These are phyloP conservation scores for Xylariaceae sp. DNA, from an alignment of 2,329 filamentous ascomycete genomes.

Conservation along the genomic window DNA sequence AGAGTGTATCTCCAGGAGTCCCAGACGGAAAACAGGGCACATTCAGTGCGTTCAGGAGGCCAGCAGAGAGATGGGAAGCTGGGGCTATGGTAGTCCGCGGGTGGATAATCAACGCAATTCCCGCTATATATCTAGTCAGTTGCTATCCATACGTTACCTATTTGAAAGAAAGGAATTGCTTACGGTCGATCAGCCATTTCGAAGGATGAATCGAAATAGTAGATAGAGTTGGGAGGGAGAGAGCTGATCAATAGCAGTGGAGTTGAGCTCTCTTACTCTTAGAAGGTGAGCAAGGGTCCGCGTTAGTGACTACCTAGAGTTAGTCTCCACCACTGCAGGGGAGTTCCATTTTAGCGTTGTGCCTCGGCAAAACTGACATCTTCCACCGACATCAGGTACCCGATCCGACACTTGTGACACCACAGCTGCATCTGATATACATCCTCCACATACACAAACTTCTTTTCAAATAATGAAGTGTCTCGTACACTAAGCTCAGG, in stretches of 20 bases:
- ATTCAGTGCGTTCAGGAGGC: conserved; percentile 56
- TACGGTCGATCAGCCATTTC: conserved; percentile 29
- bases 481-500: background rate
- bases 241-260: conserved; percentile 13
- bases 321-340: background rate
- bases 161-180: conserved; percentile 2
- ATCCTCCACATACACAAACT: background rate
- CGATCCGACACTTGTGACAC: conserved; percentile 2
- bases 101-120: conserved; percentile 41
- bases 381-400: conserved; percentile 6
- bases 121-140: conserved; percentile 19
- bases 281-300: conserved; percentile 4
- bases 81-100: conserved; percentile 66
- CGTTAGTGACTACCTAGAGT: background rate
- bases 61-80: conserved; percentile 82
- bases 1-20: conserved; percentile 90
- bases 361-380: conserved; percentile 31
- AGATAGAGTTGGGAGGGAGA: background rate
- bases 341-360: conserved; percentile 18
- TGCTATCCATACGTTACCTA: background rate
- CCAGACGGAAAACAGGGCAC: conserved; percentile 69
- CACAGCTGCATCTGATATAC: conserved; percentile 3
- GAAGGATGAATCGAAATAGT: conserved; percentile 6
- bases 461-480: background rate
- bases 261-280: conserved; percentile 5